Evolutionary conservation across 2,329 filamentous ascomycete species (phyloP).

Genomic region (Ophiobolus disseminans): DNA sequence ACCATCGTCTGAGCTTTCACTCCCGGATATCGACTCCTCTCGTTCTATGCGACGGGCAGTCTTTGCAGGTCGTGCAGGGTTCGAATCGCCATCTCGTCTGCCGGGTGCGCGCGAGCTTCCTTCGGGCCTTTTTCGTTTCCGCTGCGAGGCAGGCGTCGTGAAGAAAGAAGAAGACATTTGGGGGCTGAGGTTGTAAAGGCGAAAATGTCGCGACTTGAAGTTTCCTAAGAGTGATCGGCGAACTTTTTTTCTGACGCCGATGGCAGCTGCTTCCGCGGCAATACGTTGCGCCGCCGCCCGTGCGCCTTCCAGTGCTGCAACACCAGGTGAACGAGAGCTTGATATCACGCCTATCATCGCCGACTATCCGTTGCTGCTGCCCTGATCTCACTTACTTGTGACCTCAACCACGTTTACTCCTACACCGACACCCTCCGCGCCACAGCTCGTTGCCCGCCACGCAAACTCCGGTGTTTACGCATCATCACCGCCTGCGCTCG

Average conservation of each 20-base stretch:
- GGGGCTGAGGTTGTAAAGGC: conserved; percentile 10
- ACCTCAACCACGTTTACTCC: background rate
- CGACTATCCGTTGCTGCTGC: conserved; percentile 1
- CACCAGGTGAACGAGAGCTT: conserved; percentile 24
- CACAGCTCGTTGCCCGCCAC: background rate
- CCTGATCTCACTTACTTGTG: background rate
- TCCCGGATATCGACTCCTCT: conserved; percentile 86
- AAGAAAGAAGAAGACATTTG: conserved; percentile 88
- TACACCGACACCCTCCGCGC: background rate
- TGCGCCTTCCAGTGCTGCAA: conserved; percentile 28
- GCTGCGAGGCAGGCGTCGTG: conserved; percentile 82
- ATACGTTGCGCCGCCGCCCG: conserved; percentile 25
- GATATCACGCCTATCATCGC: conserved; percentile 12
- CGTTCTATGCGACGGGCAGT: conserved; percentile 58
- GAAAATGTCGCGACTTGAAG: conserved; percentile 11
- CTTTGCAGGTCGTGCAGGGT: conserved; percentile 53
- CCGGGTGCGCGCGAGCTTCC: conserved; percentile 62
- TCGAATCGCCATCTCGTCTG: conserved; percentile 62
- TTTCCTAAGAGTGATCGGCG: conserved; percentile 31
- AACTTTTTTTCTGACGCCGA: conserved; percentile 42
- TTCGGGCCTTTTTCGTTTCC: conserved; percentile 80
- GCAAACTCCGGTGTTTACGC: conserved; percentile 27
- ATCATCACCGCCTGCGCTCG: conserved; percentile 23
- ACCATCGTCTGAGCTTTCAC: conserved; percentile 73
- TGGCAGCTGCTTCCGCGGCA: conserved; percentile 10